Conservation (phyloP, 306 rosid genomes). For the Cajanus cajan region DNA sequence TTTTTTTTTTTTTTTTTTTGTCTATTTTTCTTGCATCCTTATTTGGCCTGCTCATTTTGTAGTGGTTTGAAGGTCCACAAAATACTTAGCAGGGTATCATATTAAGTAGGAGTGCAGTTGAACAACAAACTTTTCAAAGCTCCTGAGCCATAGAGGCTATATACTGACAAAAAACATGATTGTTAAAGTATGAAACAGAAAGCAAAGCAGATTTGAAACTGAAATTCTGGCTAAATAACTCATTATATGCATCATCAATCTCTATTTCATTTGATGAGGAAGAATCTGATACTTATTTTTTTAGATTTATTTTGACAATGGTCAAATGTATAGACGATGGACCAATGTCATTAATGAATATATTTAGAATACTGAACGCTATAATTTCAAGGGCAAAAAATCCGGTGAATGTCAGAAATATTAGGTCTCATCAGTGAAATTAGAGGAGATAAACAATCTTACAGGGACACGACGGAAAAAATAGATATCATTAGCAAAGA, state of each 20-base stretch:
- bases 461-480: background rate
- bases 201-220: background rate
- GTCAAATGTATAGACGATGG: background rate
- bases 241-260: background rate
- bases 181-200: background rate
- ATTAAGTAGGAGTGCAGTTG: background rate
- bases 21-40: background rate
- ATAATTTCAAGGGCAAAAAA: background rate
- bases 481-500: slow-evolving; percentile 5
- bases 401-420: background rate
- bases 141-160: background rate
- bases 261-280: background rate
- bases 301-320: background rate
- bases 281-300: background rate
- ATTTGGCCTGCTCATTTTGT: background rate
- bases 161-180: background rate
- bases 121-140: background rate
- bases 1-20: no score
- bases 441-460: slow-evolving; percentile 3
- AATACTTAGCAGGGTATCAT: background rate
- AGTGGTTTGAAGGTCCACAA: background rate
- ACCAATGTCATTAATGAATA: background rate
- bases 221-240: background rate
- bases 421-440: background rate
- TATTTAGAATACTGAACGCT: background rate